Percentiles rank a stretch among this genome's conserved stretches.
phyloP scores from a whole-genome alignment of 257 asterid genomes.

The Gentiana macrophylla region DNA sequence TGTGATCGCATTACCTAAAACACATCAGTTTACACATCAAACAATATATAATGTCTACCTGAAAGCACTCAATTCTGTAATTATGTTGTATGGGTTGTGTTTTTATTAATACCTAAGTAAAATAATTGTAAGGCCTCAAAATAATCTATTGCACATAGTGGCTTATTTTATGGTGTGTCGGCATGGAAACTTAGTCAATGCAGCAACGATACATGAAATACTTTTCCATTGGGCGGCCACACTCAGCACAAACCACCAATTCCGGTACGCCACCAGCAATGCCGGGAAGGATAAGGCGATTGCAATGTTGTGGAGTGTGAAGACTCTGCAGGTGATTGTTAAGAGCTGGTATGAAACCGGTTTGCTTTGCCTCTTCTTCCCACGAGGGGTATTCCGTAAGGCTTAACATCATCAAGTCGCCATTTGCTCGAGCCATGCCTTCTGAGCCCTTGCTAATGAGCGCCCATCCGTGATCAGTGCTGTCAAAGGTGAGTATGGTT shows the following conservation, averaged over 20 bases:
- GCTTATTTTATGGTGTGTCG: not conserved
- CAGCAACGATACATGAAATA: constrained; percentile 46
- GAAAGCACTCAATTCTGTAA: too few relatives aligned
- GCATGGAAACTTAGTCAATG: not conserved
- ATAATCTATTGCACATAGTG: not conserved
- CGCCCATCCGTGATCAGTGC: constrained; percentile 7
- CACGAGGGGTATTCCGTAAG: constrained; percentile 1
- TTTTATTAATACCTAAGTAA: too few relatives aligned
- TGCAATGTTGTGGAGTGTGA: constrained; percentile 25
- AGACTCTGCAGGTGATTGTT: not conserved
- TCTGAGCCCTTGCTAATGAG: constrained; percentile 6
- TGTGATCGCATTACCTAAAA: too few relatives aligned
- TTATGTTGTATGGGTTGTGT: too few relatives aligned
- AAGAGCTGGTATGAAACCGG: constrained; percentile 3
- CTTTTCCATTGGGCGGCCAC: constrained; percentile 40
- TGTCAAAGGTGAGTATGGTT: constrained; percentile 8
- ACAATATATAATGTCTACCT: too few relatives aligned
- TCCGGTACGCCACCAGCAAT: constrained; percentile 32
- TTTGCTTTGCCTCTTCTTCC: not conserved
- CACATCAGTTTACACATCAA: too few relatives aligned
- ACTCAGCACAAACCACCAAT: constrained; percentile 42
- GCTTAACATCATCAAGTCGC: too few relatives aligned
- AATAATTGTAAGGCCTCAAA: too few relatives aligned
- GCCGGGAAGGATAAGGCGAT: constrained; percentile 32
- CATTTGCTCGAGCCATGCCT: not conserved